Percentiles rank a stretch among this genome's conserved stretches.
These are phyloP conservation scores for Fomitopsis schrenkii DNA, from an alignment of 1,284 basidiomycete genomes.

Conservation along the genomic window DNA sequence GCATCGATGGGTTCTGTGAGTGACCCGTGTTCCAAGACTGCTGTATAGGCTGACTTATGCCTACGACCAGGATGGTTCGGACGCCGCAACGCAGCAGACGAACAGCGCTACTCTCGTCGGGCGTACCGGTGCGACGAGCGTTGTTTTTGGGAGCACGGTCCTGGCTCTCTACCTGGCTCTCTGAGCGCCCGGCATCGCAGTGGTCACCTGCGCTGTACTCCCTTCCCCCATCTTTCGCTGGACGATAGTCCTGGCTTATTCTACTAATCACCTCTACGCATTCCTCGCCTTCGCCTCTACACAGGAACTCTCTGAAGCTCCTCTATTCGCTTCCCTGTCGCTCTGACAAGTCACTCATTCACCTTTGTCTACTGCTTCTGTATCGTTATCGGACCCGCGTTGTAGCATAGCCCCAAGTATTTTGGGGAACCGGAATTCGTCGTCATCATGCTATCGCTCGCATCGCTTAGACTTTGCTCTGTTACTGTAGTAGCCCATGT, in stretches of 20 bases:
- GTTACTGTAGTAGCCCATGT: background rate
- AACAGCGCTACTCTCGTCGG: background rate
- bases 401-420: background rate
- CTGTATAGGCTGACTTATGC: background rate
- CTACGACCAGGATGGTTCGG: background rate
- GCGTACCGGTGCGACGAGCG: background rate
- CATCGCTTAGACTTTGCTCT: background rate
- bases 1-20: background rate
- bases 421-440: background rate
- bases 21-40: background rate
- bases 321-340: background rate
- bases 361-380: background rate
- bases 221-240: background rate
- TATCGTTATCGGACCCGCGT: background rate
- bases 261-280: background rate
- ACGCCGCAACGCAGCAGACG: background rate
- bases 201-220: background rate
- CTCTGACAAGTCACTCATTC: background rate
- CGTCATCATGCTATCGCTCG: background rate
- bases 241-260: background rate
- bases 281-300: background rate
- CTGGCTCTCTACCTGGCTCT: background rate
- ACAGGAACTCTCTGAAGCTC: too few species aligned
- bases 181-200: background rate
- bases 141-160: background rate